Conservation (phyloP, 2,329 filamentous ascomycete species). For the Bipolaris victoriae region DNA sequence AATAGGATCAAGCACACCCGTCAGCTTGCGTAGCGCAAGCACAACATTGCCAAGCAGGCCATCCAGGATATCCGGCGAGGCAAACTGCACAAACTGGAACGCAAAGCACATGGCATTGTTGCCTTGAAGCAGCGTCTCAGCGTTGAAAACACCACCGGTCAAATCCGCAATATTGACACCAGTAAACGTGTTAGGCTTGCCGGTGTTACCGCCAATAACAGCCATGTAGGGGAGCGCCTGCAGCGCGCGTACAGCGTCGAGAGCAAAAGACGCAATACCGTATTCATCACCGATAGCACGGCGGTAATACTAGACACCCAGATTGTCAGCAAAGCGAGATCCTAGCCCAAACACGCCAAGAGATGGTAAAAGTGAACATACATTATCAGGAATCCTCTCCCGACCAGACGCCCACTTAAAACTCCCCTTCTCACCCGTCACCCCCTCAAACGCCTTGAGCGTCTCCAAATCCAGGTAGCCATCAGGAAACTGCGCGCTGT, state of each 20-base stretch:
- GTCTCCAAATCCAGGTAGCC: slow-evolving; percentile 24
- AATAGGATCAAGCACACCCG: slow-evolving; percentile 21
- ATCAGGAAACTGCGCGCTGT: slow-evolving; percentile 26
- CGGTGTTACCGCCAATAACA: slow-evolving; percentile 28
- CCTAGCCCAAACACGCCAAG: background rate
- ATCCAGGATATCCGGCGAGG: slow-evolving; percentile 19
- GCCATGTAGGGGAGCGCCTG: slow-evolving; percentile 14
- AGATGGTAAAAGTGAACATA: slow-evolving; percentile 13
- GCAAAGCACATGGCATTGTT: slow-evolving; percentile 30
- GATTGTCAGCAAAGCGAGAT: slow-evolving; percentile 6
- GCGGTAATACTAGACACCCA: slow-evolving; percentile 8
- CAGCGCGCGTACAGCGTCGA: slow-evolving; percentile 11
- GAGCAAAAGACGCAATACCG: background rate
- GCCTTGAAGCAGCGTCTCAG: slow-evolving; percentile 19
- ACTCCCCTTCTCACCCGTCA: slow-evolving; percentile 25
- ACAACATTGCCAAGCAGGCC: slow-evolving; percentile 24
- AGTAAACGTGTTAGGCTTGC: slow-evolving; percentile 26
- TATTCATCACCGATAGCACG: slow-evolving; percentile 25
- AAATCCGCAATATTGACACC: slow-evolving; percentile 27
- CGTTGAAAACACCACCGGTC: slow-evolving; percentile 27
- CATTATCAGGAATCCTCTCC: slow-evolving; percentile 30
- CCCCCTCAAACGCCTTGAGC: slow-evolving; percentile 26
- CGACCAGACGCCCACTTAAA: slow-evolving; percentile 26
- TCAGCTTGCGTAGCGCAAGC: slow-evolving; percentile 23
- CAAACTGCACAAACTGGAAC: slow-evolving; percentile 19